A percentile compares a stretch with the other conserved stretches of the same genome.
phyloP scores from a whole-genome alignment of 352 stramenopile species.

The Elongisporangium prolatum region DNA sequence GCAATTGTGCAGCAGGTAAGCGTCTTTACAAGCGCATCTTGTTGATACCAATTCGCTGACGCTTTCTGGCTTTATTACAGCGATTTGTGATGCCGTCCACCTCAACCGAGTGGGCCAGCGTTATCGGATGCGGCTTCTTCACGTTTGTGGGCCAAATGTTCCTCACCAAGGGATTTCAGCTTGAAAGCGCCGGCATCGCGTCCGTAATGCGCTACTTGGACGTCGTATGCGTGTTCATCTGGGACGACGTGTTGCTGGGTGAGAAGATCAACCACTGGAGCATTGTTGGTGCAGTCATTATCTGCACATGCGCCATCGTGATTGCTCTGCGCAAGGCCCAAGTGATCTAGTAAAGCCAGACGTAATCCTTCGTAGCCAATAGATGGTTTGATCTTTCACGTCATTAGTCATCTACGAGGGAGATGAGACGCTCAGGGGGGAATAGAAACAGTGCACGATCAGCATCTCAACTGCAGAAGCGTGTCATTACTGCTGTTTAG shows the following conservation, averaged over 20 bases:
- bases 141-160: constrained; percentile 66
- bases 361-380: too few relatives aligned
- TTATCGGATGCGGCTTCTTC: constrained; percentile 59
- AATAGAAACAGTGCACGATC: too few relatives aligned
- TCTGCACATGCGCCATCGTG: constrained; percentile 51
- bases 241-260: constrained; percentile 53
- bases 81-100: constrained; percentile 43
- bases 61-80: constrained; percentile 10
- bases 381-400: too few relatives aligned
- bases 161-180: constrained; percentile 77
- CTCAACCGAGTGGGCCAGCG: constrained; percentile 28
- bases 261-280: constrained; percentile 74
- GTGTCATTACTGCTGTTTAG: too few relatives aligned
- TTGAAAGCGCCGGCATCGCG: constrained; percentile 79
- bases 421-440: too few relatives aligned
- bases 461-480: too few relatives aligned
- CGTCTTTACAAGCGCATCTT: neutral
- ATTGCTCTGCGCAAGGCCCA: constrained; percentile 61
- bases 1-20: constrained; percentile 43
- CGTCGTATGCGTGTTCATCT: constrained; percentile 83
- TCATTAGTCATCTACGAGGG: too few relatives aligned
- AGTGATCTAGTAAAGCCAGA: constrained; percentile 9
- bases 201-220: constrained; percentile 84
- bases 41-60: neutral
- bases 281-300: constrained; percentile 62